Evolutionary conservation across 2,329 filamentous ascomycete species (phyloP), one percentile per base, ranked within the genome.

Genomic region (Arthrinium puccinioides): DNA sequence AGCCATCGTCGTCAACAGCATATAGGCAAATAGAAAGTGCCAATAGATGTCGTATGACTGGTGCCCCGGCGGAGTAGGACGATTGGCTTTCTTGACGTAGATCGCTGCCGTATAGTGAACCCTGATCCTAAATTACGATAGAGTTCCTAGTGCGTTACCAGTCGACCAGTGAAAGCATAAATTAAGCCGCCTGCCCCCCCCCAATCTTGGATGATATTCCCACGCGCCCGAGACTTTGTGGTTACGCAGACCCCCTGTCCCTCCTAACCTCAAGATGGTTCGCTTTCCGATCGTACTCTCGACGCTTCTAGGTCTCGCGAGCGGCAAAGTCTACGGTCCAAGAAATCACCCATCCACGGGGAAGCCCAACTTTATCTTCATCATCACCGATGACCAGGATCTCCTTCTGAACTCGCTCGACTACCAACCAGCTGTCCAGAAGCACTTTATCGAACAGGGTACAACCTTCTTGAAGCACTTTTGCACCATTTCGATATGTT

Each of bases 371-470:
- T 67, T 80, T 38, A 59, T 81, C 31, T 76, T 81, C 48, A 68
- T 80, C 40, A 58, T 80, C 20, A 77, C 75, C 0, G 76, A 81
- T 44, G 76, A 81, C 38, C 76, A 81, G 49, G 76, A 81, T 44
- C 51, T 71, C 2, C 68, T 72, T 39, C 58, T 81, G 42, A 57
- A 70, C 33, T 79, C 74, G 1, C 42, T 79, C 7, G 59, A 67
- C 2, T 76, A 77, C 46, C 73, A 72, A 59, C 72, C 71, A 0
- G 49, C 61, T 3, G 59, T 76, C 1, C 54, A 67, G 36, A 67
- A 72, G 41, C 67, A 76, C 37, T 52, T 81, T 8, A 54, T 63
- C 9, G 60, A 71, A 4, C 51, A 74, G 40, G 76, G 76, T 1
- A 75, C 71, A 0, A 64, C 62, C 3, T 81, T 72, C 44, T 56